phyloP scores from a whole-genome alignment of 2,329 filamentous ascomycete genomes.

The Fusarium acutatum region DNA sequence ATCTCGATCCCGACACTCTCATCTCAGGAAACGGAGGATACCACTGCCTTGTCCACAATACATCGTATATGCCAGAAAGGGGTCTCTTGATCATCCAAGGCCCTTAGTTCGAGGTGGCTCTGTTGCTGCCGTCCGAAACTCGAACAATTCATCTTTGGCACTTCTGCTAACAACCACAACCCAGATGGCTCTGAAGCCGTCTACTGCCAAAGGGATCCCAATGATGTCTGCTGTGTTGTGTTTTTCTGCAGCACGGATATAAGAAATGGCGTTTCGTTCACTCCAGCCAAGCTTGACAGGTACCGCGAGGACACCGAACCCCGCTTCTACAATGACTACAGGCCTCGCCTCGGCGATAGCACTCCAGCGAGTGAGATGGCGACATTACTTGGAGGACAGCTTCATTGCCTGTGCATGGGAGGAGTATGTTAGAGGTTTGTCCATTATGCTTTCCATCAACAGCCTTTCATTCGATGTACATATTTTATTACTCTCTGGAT shows the following conservation, averaged over 20 bases:
- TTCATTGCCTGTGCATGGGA: too few species aligned
- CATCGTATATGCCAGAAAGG: not conserved
- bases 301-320: too few species aligned
- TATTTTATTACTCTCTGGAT: not conserved
- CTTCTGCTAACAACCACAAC: not conserved
- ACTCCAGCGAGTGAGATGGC: not conserved
- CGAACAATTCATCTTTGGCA: not conserved
- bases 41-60: not conserved
- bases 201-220: not conserved
- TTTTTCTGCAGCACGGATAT: too few species aligned
- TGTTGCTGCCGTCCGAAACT: not conserved
- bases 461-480: not conserved
- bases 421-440: too few species aligned
- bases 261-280: too few species aligned
- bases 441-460: too few species aligned
- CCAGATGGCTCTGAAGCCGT: not conserved
- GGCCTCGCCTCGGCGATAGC: not conserved
- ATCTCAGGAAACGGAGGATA: not conserved
- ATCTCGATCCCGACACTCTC: not conserved
- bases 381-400: too few species aligned
- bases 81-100: not conserved
- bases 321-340: too few species aligned
- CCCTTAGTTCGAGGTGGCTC: not conserved
- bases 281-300: too few species aligned
- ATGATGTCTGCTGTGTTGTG: not conserved